Percentiles rank a stretch among this genome's conserved stretches.
phyloP scores from a whole-genome alignment of 768 basidiomycete genomes.

The Phallus indusiatus region DNA sequence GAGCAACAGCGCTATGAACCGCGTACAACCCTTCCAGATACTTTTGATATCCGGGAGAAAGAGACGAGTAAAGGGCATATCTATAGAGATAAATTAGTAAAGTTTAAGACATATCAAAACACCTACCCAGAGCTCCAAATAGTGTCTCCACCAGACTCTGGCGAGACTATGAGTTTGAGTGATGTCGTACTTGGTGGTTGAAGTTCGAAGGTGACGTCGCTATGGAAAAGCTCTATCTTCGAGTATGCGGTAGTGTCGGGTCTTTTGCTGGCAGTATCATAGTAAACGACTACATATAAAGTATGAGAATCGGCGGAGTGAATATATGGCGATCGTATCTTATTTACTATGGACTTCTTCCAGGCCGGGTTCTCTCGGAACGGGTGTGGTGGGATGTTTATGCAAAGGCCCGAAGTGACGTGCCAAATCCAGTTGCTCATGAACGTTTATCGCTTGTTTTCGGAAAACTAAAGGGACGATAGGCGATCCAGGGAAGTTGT shows the following conservation, averaged over 20 bases:
- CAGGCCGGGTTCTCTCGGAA: slow-evolving; percentile 59
- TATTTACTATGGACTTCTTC: slow-evolving; percentile 62
- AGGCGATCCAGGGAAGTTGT: background rate
- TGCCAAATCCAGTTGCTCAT: slow-evolving; percentile 63
- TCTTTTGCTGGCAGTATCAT: slow-evolving; percentile 45
- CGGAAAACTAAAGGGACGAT: slow-evolving; percentile 48
- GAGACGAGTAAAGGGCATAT: slow-evolving; percentile 75
- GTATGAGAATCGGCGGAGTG: background rate
- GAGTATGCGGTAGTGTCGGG: slow-evolving; percentile 59
- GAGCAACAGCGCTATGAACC: slow-evolving; percentile 68
- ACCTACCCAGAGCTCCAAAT: slow-evolving; percentile 71
- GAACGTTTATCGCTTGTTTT: slow-evolving; percentile 59
- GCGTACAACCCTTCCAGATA: slow-evolving; percentile 69
- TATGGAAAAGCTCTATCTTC: slow-evolving; percentile 72
- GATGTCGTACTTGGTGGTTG: slow-evolving; percentile 78
- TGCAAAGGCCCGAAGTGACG: slow-evolving; percentile 69
- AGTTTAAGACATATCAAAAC: background rate
- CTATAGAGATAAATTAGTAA: slow-evolving; percentile 28
- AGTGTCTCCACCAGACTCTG: slow-evolving; percentile 69
- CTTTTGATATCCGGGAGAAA: slow-evolving; percentile 64
- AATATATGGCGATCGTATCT: background rate
- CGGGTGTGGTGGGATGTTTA: slow-evolving; percentile 74
- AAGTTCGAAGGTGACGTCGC: slow-evolving; percentile 75
- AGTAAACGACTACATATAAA: slow-evolving; percentile 54
- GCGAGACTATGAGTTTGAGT: slow-evolving; percentile 61